These are phyloP conservation scores for Panicum hallii DNA, from an alignment of 202 grass and related monocot genomes.

Conservation along the genomic window DNA sequence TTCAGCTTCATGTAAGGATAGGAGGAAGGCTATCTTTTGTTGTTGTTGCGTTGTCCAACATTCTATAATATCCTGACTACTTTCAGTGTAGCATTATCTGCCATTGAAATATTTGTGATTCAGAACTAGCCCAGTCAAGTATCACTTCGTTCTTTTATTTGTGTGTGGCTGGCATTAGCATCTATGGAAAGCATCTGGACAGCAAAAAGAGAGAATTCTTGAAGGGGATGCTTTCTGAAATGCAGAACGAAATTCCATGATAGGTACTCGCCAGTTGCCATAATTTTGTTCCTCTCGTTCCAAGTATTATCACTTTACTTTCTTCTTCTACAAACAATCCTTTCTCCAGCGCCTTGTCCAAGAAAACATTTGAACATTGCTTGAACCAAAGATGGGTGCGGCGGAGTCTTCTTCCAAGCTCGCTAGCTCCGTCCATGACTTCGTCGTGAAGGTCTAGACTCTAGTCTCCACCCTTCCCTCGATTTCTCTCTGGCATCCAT, in stretches of 20 bases:
- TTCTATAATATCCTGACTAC: background rate
- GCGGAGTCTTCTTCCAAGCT: slow-evolving; percentile 48
- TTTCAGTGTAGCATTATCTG: slow-evolving; percentile 14
- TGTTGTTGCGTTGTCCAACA: background rate
- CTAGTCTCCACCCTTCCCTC: background rate
- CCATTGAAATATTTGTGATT: slow-evolving; percentile 44
- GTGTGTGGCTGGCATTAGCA: slow-evolving; percentile 35
- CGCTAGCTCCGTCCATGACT: slow-evolving; percentile 51
- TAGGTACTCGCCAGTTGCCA: slow-evolving; percentile 32
- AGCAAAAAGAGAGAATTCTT: slow-evolving; percentile 3
- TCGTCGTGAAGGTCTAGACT: slow-evolving; percentile 59
- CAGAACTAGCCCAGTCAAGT: slow-evolving; percentile 8
- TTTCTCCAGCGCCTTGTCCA: slow-evolving; percentile 15
- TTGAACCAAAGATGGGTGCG: slow-evolving; percentile 47
- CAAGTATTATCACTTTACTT: slow-evolving; percentile 23
- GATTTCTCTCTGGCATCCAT: background rate
- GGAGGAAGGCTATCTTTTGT: background rate
- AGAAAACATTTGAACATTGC: background rate
- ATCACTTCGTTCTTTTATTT: background rate
- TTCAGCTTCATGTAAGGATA: background rate
- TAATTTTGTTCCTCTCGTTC: slow-evolving; percentile 9
- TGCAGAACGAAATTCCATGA: slow-evolving; percentile 20
- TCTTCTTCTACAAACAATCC: slow-evolving; percentile 22
- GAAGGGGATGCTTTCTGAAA: background rate
- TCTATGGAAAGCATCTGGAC: slow-evolving; percentile 41